Base-by-base conservation (phyloP, 495 filamentous ascomycete genomes). In the Talaromyces trachyspermus region DNA sequence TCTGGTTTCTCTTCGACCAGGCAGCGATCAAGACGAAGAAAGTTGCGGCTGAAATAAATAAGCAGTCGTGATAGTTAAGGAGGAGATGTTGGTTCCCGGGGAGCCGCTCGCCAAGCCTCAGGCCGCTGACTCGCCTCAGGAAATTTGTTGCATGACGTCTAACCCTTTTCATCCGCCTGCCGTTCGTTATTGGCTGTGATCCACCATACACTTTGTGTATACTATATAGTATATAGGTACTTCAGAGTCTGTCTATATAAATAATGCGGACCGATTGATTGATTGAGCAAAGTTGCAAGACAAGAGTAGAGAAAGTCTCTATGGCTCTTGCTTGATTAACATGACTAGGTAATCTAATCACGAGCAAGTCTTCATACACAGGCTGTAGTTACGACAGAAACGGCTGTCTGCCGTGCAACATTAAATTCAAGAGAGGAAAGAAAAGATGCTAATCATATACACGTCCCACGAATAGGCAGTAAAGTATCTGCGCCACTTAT, bases 301-400 rank as follows among this genome's bases (percentile, higher is more conserved):
- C 63, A 66, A 54, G 68, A 77, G 36, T 64, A 74, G 54, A 54
- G 46, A 0, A 74, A 69, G 55, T 35, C 53, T 3, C 49, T 79
- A 25, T 64, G 61, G 51, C 67, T 75, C 49, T 48, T 69, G 50
- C 43, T 50, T 7, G 62, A 74, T 17, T 64, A 65, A n/a, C n/a
- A n/a, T n/a, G n/a, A n/a, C n/a, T n/a, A n/a, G n/a, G n/a, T n/a
- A n/a, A n/a, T n/a, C n/a, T n/a, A n/a, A n/a, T n/a, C n/a, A n/a
- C n/a, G n/a, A n/a, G n/a, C n/a, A n/a, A n/a, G n/a, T n/a, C n/a
- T n/a, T n/a, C n/a, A n/a, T n/a, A n/a, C n/a, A n/a, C n/a, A 73
- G n/a, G n/a, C n/a, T n/a, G n/a, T n/a, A n/a, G n/a, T n/a, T n/a
- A n/a, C n/a, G n/a, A n/a, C n/a, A n/a, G n/a, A n/a, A n/a, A n/a